Conservation (phyloP, 139 green algal genomes). For the Chlorella sp. region DNA sequence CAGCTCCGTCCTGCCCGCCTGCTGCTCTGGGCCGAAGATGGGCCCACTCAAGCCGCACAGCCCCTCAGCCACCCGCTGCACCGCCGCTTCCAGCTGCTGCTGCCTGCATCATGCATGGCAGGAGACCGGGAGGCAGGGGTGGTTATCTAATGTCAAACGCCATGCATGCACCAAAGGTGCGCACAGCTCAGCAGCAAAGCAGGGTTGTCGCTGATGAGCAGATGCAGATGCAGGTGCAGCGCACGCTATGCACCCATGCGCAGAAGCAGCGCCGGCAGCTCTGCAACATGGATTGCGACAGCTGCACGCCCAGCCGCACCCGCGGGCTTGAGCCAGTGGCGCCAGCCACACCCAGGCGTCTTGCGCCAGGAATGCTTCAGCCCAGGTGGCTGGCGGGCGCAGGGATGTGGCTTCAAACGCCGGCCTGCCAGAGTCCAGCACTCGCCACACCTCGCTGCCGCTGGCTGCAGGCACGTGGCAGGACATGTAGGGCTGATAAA, state of each 20-base stretch:
- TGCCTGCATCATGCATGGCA: too few relatives aligned
- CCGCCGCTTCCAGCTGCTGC: slow-evolving; percentile 48
- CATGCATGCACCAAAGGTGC: too few relatives aligned
- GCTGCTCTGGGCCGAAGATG: slow-evolving; percentile 58
- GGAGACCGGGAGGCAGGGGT: too few relatives aligned
- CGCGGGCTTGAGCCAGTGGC: slow-evolving; percentile 54
- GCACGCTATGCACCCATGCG: too few relatives aligned
- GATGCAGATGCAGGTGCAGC: too few relatives aligned
- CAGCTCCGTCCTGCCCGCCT: not conserved
- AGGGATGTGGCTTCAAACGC: slow-evolving; percentile 33
- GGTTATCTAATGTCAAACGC: too few relatives aligned
- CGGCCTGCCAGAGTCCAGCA: slow-evolving; percentile 12
- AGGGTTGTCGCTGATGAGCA: too few relatives aligned
- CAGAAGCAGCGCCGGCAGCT: too few relatives aligned
- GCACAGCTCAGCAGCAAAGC: too few relatives aligned
- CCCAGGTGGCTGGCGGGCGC: slow-evolving; percentile 60
- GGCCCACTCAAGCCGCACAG: slow-evolving; percentile 77
- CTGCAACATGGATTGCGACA: not conserved
- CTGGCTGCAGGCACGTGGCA: slow-evolving; percentile 15
- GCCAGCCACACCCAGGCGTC: slow-evolving; percentile 70
- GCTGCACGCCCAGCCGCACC: not conserved
- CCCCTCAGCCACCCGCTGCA: slow-evolving; percentile 72
- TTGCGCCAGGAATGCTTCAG: slow-evolving; percentile 59
- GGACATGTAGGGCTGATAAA: too few relatives aligned
- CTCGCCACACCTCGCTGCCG: slow-evolving; percentile 25